phyloP scores from a whole-genome alignment of 192 early-diverging fungal species.

The Coemansia sp. region DNA sequence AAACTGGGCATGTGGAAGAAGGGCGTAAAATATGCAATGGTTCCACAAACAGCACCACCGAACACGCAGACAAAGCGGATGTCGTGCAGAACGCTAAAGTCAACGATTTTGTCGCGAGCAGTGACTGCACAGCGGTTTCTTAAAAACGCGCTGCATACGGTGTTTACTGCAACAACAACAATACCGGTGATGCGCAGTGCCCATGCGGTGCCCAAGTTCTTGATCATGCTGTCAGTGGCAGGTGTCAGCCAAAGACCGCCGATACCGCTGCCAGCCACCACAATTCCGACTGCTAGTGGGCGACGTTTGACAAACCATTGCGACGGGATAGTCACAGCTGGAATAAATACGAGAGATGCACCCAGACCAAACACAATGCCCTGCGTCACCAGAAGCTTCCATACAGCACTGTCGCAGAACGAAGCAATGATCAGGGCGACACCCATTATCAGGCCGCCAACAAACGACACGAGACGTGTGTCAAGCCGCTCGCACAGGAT shows the following conservation, averaged over 20 bases:
- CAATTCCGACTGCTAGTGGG: constrained; percentile 54
- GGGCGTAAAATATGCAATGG: constrained; percentile 61
- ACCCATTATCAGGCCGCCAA: constrained; percentile 55
- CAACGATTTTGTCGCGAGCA: constrained; percentile 36
- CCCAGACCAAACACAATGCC: constrained; percentile 59
- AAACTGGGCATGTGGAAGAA: constrained; percentile 53
- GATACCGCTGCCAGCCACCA: constrained; percentile 54
- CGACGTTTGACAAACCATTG: constrained; percentile 56
- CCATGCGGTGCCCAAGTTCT: constrained; percentile 51
- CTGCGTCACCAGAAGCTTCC: constrained; percentile 65
- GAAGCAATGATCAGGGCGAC: constrained; percentile 53
- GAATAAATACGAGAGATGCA: constrained; percentile 51
- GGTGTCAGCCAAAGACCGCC: constrained; percentile 57
- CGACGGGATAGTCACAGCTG: constrained; percentile 53
- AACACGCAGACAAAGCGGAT: constrained; percentile 47
- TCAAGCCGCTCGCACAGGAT: constrained; percentile 55
- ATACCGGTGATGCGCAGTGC: constrained; percentile 55
- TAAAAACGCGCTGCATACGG: constrained; percentile 46
- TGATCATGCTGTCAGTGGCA: constrained; percentile 47
- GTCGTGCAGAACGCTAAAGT: constrained; percentile 49
- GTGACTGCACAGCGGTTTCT: constrained; percentile 20
- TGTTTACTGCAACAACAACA: constrained; percentile 42
- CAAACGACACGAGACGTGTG: constrained; percentile 48
- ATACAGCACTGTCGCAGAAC: constrained; percentile 54
- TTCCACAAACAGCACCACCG: constrained; percentile 40